These are phyloP conservation scores for Fragaria vesca DNA, from an alignment of 306 rosid genomes.

Conservation along the genomic window DNA sequence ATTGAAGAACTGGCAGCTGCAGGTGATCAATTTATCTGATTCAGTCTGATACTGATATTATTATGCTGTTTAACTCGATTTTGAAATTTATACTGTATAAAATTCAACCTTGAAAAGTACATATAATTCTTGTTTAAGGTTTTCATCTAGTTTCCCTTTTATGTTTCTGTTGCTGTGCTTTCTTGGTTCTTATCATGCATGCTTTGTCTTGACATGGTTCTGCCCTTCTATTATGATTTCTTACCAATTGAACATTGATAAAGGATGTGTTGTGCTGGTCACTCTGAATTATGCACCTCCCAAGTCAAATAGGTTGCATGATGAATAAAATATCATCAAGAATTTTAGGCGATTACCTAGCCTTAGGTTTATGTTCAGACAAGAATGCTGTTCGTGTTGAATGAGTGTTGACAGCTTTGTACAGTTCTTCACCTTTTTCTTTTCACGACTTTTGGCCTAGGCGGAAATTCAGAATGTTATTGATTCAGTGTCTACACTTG, in stretches of 20 bases:
- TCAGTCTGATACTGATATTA: background rate
- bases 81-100: background rate
- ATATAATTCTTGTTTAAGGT: background rate
- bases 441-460: slow-evolving; percentile 33
- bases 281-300: background rate
- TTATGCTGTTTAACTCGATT: background rate
- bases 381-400: background rate
- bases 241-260: background rate
- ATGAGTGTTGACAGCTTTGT: background rate
- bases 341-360: background rate
- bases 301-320: background rate
- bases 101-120: background rate
- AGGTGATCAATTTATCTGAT: slow-evolving; percentile 48
- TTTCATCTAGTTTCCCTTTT: background rate
- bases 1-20: slow-evolving; percentile 84
- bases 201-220: slow-evolving; percentile 5
- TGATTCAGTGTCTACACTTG: slow-evolving; percentile 70
- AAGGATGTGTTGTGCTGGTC: background rate
- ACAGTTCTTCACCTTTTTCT: background rate
- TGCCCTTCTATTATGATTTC: background rate
- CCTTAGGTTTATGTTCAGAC: background rate
- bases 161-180: background rate
- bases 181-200: background rate
- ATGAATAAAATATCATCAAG: background rate
- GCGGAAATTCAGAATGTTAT: slow-evolving; percentile 91